Conservation (phyloP, 495 filamentous ascomycete genomes). For the Parathielavia appendiculata region DNA sequence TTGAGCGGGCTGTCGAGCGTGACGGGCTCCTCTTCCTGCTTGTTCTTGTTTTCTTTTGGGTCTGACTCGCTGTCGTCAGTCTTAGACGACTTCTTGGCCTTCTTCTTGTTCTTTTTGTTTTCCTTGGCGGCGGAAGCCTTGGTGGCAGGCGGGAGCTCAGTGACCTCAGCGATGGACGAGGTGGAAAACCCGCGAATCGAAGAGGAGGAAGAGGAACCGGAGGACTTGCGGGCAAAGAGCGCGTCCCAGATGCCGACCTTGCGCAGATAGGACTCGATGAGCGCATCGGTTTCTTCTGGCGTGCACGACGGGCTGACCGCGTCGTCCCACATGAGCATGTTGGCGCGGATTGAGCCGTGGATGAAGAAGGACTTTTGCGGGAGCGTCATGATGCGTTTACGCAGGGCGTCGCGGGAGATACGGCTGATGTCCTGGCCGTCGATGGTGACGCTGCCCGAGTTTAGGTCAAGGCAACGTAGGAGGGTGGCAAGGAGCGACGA, state of each 20-base stretch:
- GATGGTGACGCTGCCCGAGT: neutral
- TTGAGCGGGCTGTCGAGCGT: constrained; percentile 7
- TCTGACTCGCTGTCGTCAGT: no score
- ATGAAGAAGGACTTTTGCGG: constrained; percentile 12
- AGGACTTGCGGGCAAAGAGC: constrained; percentile 8
- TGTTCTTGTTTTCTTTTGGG: neutral
- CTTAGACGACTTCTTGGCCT: neutral
- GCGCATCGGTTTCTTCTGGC: constrained; percentile 4
- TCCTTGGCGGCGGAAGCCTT: neutral
- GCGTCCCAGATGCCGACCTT: constrained; percentile 16
- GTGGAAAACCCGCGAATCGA: neutral
- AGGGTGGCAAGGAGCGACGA: constrained; percentile 7
- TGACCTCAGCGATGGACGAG: neutral
- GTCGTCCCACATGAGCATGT: constrained; percentile 13
- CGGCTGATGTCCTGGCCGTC: constrained; percentile 7
- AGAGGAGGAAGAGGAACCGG: neutral
- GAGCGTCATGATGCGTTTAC: constrained; percentile 10
- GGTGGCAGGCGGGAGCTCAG: neutral
- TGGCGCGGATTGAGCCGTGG: constrained; percentile 9
- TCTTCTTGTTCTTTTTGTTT: constrained; percentile 6
- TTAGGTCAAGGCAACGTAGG: neutral
- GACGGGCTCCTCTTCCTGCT: neutral
- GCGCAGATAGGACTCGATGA: constrained; percentile 4
- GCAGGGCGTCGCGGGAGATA: constrained; percentile 6
- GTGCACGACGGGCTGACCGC: neutral